Base-by-base conservation (phyloP, 495 filamentous ascomycete species). In the Aspergillus saccharolyticus region DNA sequence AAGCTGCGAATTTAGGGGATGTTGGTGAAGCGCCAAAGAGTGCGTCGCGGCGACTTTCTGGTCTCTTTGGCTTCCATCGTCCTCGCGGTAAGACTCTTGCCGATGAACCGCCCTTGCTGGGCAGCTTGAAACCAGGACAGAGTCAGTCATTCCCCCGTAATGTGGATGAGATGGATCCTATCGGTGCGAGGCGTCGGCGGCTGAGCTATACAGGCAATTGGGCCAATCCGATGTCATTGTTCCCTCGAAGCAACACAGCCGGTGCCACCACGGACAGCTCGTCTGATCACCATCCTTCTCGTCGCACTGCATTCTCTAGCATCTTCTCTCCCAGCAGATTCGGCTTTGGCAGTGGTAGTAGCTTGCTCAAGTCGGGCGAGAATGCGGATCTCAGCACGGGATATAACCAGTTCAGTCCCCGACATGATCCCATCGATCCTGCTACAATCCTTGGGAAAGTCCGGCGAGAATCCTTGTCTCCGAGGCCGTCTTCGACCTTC, bases 81-180 rank as follows among this genome's bases (percentile, higher is more conserved):
- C 85, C 86, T 57, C 85, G 85, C 55, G 83, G 83, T 14, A 95
- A 93, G 68, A 81, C 83, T 3, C 69, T 79, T 49, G 86, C 88
- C 10, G 82, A 89, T 21, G 84, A 87, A 48, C 82, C 84, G 5
- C 86, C 85, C 16, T 76, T 84, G 44, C 67, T 95, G 18, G 90
- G 90, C 15, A 84, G 83, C 39, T 74, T 96, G 28, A 90, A 89
- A 66, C 74, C 85, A 51, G 81, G 82, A 3, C 88, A 96, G 64
- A 91, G 89, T 65, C 89, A 90, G 63, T 95, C 90, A 12, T 88
- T 93, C 60, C 90, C 90, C 56, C 83, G 83, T 66, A 76, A 83
- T 73, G 58, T 85, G 69, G 78, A 87, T 76, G 63, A 86, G 15
- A 79, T 89, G 25, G 88, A 89, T 62, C 83, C 85, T n/a, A 84